A percentile compares a stretch with the other conserved stretches of the same genome.
Evolutionary conservation across 257 asterid species (phyloP).

Genomic region (Paulownia fortunei): DNA sequence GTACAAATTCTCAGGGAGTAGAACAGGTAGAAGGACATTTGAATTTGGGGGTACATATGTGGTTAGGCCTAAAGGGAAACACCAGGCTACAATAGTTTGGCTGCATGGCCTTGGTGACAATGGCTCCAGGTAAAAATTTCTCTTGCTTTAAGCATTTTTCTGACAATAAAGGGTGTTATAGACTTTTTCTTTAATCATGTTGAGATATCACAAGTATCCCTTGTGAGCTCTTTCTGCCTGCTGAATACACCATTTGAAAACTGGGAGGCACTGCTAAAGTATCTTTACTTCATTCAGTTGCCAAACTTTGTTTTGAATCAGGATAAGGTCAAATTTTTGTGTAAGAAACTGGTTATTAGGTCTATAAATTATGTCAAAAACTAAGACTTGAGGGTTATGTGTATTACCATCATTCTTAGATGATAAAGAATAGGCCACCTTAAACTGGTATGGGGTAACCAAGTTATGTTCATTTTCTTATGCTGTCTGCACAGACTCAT

Average conservation of each 20-base stretch:
- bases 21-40: slow-evolving; percentile 61
- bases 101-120: slow-evolving; percentile 98
- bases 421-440: slow-evolving; percentile 24
- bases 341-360: slow-evolving; percentile 6
- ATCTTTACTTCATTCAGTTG: background rate
- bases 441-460: slow-evolving; percentile 30
- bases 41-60: slow-evolving; percentile 97
- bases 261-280: background rate
- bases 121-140: slow-evolving; percentile 80
- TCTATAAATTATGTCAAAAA: slow-evolving; percentile 2
- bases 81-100: slow-evolving; percentile 97
- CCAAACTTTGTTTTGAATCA: background rate
- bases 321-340: slow-evolving; percentile 16
- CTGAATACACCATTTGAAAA: background rate
- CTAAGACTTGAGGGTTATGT: background rate
- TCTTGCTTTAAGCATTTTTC: slow-evolving; percentile 20
- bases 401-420: slow-evolving; percentile 26
- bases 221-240: background rate
- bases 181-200: background rate
- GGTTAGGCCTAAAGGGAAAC: slow-evolving; percentile 94
- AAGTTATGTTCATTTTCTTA: slow-evolving; percentile 29
- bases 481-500: slow-evolving; percentile 12
- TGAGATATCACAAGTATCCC: background rate
- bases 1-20: slow-evolving; percentile 62
- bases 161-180: slow-evolving; percentile 3